Base-by-base conservation (phyloP, 2,329 filamentous ascomycete species). In the Cladorrhinum sp. region DNA sequence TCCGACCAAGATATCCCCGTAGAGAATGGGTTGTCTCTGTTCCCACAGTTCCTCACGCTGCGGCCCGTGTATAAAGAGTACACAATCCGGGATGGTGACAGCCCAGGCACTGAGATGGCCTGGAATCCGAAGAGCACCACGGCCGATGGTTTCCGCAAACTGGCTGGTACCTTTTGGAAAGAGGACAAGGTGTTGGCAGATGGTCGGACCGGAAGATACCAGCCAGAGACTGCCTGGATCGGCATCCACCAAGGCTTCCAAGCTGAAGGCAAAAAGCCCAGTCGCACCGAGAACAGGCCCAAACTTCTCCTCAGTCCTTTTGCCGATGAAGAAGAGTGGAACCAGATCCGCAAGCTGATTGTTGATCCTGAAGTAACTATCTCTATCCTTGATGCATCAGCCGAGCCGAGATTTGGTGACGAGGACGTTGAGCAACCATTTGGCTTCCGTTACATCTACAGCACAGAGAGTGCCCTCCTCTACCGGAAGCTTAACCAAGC, bases 391-490 rank as follows among this genome's bases (percentile, higher is more conserved):
- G 24, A 38, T 2, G 6, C 29, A 45, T 9, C 29, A 12, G n/a
- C 4, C 1, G 22, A 60, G 9, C 52, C 62, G 1, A n/a, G 12
- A 10, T 62, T 63, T 9, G 51, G 55, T 0, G 38, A 57, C 25
- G 12, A 32, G 1, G 29, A 61, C 3, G 29, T 16, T 9, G 27
- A 58, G 7, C 65, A 64, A 25, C 58, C 62, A 3, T 68, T 65
- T 24, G 66, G 66, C 1, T 65, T 61, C 55, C 64, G 58, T 10
- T 58, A 66, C 18, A 67, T 64, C 29, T 67, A 68, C 57, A 9
- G 58, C 18, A 64, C 61, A 1, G 38, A 49, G 1, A 8, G 12
- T 2, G 9, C 10, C 0, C 1, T 49, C 12, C 38, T 68, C 16
- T 67, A 62, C 48, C 25, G 20, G 1, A 25, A 27, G 2, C n/a